A percentile compares a stretch with the other conserved stretches of the same genome.
Conservation (phyloP, 768 basidiomycete species). For the Mycena rosella region DNA sequence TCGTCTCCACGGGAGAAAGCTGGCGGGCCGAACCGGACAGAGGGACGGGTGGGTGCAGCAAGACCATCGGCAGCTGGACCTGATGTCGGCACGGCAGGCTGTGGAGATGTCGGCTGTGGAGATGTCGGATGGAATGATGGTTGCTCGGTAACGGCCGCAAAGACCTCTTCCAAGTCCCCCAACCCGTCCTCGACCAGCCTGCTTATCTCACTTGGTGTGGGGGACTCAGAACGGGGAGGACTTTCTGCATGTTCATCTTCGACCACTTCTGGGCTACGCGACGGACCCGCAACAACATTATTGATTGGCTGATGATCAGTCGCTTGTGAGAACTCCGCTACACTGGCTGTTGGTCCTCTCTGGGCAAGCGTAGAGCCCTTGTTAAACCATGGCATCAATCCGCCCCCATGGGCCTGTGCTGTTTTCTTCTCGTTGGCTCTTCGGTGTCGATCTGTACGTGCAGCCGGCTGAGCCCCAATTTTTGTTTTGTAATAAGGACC, state of each 20-base stretch:
- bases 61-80: not conserved
- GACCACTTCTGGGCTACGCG: no score
- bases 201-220: not conserved
- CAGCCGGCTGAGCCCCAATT: not conserved
- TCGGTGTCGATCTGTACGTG: not conserved
- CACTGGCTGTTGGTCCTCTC: no score
- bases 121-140: no score
- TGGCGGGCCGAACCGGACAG: not conserved
- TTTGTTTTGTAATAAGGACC: not conserved
- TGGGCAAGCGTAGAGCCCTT: no score
- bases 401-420: not conserved
- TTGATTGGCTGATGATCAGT: no score
- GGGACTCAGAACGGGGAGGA: not conserved
- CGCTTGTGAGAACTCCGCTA: no score
- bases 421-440: not conserved
- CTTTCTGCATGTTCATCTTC: no score
- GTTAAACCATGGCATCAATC: not conserved
- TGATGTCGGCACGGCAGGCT: no score
- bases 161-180: constrained; percentile 5
- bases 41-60: not conserved
- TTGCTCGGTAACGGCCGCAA: no score
- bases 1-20: not conserved
- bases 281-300: no score
- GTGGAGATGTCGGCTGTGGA: no score
- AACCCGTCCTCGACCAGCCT: not conserved